These are phyloP conservation scores for Trichoderma parareesei DNA, from an alignment of 495 filamentous ascomycete species.

Conservation along the genomic window DNA sequence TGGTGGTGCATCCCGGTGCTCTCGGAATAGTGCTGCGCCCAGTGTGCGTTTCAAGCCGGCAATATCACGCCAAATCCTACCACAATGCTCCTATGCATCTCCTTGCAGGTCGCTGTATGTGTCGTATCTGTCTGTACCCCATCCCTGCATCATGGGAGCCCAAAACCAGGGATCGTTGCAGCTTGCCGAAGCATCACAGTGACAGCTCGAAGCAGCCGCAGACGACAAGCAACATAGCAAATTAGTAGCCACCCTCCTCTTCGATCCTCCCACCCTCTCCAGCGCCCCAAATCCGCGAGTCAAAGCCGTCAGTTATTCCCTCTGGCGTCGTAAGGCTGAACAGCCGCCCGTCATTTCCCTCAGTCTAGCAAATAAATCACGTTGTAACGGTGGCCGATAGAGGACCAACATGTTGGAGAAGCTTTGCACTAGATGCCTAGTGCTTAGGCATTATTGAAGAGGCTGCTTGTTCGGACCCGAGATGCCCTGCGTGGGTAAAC, in stretches of 20 bases:
- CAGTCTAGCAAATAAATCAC: not conserved
- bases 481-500: not conserved
- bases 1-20: too few relatives aligned
- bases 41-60: too few relatives aligned
- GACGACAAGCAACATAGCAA: not conserved
- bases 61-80: too few relatives aligned
- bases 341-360: not conserved
- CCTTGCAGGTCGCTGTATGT: not conserved
- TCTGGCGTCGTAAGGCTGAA: constrained; percentile 6
- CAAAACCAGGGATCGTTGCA: not conserved
- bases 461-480: not conserved
- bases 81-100: too few relatives aligned
- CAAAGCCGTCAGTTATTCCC: not conserved
- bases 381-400: not conserved
- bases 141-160: not conserved
- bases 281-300: not conserved
- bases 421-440: not conserved
- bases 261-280: not conserved
- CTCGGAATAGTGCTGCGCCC: not conserved
- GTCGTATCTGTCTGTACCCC: not conserved
- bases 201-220: not conserved
- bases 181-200: not conserved
- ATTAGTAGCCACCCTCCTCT: not conserved
- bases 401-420: not conserved
- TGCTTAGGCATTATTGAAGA: not conserved